These are phyloP conservation scores for Lunularia cruciata DNA, from an alignment of 225 moss, liverwort and hornwort genomes.

Conservation along the genomic window DNA sequence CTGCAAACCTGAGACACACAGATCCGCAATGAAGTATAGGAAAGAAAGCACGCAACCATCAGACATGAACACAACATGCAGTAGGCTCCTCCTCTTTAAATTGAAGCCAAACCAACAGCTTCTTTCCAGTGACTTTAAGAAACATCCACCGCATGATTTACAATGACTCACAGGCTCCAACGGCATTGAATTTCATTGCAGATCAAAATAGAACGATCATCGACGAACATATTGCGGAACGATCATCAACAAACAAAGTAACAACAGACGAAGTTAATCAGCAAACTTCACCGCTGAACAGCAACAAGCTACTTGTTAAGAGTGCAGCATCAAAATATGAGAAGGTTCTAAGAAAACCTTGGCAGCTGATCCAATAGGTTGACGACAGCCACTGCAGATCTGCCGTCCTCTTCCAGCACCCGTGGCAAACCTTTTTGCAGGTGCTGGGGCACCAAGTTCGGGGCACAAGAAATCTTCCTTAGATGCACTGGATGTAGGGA, in stretches of 20 bases:
- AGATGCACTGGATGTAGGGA: conserved; percentile 23
- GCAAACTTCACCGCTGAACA: neutral
- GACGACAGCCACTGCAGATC: conserved; percentile 56
- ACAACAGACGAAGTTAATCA: neutral
- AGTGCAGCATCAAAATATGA: neutral
- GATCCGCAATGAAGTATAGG: too few species aligned
- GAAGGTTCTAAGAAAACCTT: conserved; percentile 28
- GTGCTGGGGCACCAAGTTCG: conserved; percentile 18
- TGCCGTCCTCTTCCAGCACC: conserved; percentile 51
- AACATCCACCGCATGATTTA: too few species aligned
- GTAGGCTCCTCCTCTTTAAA: too few species aligned
- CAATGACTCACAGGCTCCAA: too few species aligned
- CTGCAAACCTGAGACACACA: conserved; percentile 9
- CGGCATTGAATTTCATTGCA: too few species aligned
- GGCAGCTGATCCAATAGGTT: conserved; percentile 52
- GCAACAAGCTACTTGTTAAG: neutral
- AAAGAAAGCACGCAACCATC: too few species aligned
- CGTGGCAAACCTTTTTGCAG: conserved; percentile 17
- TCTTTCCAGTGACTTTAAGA: too few species aligned
- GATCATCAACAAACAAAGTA: too few species aligned
- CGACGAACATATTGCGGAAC: too few species aligned
- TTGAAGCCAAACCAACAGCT: too few species aligned
- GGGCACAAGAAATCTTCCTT: conserved; percentile 23
- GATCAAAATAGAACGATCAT: too few species aligned
- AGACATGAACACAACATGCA: too few species aligned